These are phyloP conservation scores for Gentiana straminea DNA, from an alignment of 257 asterid genomes.

Conservation along the genomic window DNA sequence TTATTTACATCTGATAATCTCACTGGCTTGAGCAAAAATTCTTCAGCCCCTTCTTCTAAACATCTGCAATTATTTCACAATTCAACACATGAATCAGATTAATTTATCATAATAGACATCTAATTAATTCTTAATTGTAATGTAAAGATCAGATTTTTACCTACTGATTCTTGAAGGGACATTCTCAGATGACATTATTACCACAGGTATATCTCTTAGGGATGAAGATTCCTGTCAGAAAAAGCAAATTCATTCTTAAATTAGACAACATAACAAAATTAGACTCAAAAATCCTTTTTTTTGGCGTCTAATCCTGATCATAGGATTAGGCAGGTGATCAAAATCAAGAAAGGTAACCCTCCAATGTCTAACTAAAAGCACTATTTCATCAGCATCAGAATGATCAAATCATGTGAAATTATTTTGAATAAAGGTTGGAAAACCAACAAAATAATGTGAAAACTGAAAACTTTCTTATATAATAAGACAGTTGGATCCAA, in stretches of 20 bases:
- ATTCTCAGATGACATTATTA: constrained; percentile 95
- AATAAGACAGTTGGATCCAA: constrained; percentile 16
- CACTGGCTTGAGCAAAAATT: constrained; percentile 86
- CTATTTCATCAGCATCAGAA: too few relatives aligned
- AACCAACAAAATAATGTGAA: too few relatives aligned
- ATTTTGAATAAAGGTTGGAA: too few relatives aligned
- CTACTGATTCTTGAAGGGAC: constrained; percentile 94
- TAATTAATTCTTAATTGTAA: neutral
- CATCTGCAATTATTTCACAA: constrained; percentile 35
- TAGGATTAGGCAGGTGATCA: too few relatives aligned
- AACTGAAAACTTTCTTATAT: neutral
- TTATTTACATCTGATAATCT: constrained; percentile 71
- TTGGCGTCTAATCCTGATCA: too few relatives aligned
- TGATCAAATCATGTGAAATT: too few relatives aligned
- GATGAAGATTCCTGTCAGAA: constrained; percentile 66
- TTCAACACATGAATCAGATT: neutral
- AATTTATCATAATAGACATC: neutral
- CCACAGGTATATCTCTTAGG: constrained; percentile 84
- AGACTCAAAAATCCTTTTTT: too few relatives aligned
- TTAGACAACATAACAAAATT: neutral
- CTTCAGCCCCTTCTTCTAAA: constrained; percentile 93
- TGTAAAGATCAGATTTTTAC: constrained; percentile 19
- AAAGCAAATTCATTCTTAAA: neutral
- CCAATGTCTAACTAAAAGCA: too few relatives aligned
- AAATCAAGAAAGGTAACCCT: too few relatives aligned